Percentiles rank a stretch among this genome's conserved stretches.
Conservation (phyloP, 306 rosid species). For the Prosopis cineraria region DNA sequence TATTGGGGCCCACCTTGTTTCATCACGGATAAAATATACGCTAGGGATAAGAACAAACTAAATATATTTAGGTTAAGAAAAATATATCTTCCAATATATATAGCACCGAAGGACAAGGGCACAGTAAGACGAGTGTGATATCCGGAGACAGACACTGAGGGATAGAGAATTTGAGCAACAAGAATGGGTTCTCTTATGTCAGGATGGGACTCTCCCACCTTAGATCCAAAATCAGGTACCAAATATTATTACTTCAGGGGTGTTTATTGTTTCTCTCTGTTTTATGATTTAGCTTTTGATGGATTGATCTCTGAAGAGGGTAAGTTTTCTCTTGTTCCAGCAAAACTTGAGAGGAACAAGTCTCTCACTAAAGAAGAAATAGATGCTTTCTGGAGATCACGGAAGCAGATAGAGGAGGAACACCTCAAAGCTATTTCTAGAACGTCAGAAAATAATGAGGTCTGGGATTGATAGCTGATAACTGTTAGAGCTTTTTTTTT, state of each 20-base stretch:
- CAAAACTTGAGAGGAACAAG: slow-evolving; percentile 42
- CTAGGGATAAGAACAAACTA: slow-evolving; percentile 45
- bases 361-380: slow-evolving; percentile 71
- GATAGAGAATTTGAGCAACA: neutral
- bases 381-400: slow-evolving; percentile 60
- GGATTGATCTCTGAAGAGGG: neutral
- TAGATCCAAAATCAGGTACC: slow-evolving; percentile 60
- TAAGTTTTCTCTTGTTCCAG: slow-evolving; percentile 27
- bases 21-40: neutral
- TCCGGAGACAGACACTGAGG: neutral
- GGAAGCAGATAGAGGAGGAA: slow-evolving; percentile 56
- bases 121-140: neutral
- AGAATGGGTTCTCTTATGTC: slow-evolving; percentile 96
- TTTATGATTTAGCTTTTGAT: neutral
- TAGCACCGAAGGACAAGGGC: neutral
- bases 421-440: slow-evolving; percentile 51
- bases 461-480: neutral
- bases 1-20: slow-evolving; percentile 27
- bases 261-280: neutral
- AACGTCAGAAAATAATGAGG: slow-evolving; percentile 42
- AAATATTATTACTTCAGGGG: neutral
- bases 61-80: neutral
- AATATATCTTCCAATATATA: slow-evolving; percentile 1
- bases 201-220: slow-evolving; percentile 63
- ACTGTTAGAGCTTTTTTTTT: neutral